These are phyloP conservation scores for Mallotus nudiflorus DNA, from an alignment of 345 rosid species.

Conservation along the genomic window DNA sequence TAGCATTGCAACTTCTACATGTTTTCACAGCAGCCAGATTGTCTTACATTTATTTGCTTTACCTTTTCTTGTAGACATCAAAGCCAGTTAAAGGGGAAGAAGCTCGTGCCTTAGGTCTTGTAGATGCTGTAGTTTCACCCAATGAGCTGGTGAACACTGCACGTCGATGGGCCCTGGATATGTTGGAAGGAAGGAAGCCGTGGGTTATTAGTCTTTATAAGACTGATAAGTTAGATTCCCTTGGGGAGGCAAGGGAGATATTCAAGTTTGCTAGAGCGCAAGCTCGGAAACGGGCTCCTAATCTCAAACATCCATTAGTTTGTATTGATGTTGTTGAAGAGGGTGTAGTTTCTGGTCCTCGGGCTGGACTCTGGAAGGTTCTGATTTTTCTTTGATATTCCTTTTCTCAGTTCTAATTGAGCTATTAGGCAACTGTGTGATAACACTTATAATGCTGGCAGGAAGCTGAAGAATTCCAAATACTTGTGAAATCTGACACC, in stretches of 20 bases:
- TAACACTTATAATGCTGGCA: conserved; percentile 33
- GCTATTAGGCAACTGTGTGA: conserved; percentile 19
- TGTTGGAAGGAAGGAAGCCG: conserved; percentile 65
- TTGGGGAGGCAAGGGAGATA: conserved; percentile 89
- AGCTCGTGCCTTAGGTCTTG: conserved; percentile 72
- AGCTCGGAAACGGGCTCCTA: conserved; percentile 72
- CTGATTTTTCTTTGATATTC: conserved; percentile 13
- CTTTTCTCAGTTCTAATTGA: conserved; percentile 5
- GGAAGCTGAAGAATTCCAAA: conserved; percentile 71
- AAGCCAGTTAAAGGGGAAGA: conserved; percentile 74
- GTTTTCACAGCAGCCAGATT: conserved; percentile 1
- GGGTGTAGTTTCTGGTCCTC: conserved; percentile 82
- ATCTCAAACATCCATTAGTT: conserved; percentile 77
- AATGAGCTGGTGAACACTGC: conserved; percentile 64
- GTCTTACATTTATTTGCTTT: conserved; percentile 3
- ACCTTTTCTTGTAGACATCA: conserved; percentile 52
- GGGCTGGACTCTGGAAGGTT: conserved; percentile 87
- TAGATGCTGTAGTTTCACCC: conserved; percentile 76
- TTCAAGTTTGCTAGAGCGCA: conserved; percentile 78
- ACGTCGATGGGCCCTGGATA: conserved; percentile 84
- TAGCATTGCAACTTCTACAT: conserved; percentile 13
- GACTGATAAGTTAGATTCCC: conserved; percentile 81
- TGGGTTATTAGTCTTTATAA: conserved; percentile 79
- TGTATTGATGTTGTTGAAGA: conserved; percentile 83
- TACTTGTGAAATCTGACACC: conserved; percentile 58